Evolutionary conservation across 2,329 filamentous ascomycete species (phyloP), one percentile per base, ranked within the genome.

Genomic region (Diplodia corticola): DNA sequence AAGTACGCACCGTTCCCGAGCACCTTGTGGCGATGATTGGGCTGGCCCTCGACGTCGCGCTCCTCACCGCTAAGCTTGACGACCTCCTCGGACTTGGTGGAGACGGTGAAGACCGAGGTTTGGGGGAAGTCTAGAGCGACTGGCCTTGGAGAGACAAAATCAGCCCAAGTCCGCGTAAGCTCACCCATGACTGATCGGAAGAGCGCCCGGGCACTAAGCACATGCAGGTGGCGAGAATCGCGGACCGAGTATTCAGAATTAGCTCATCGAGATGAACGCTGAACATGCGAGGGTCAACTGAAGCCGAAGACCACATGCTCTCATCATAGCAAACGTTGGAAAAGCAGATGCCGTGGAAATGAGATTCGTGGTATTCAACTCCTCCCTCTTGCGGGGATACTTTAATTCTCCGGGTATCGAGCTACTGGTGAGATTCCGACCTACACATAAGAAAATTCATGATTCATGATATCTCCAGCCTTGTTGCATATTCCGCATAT

Each of bases 1-100:
- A 98, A 84, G 80, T 90, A 96, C 17, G 90, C 90, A 46, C 85
- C 84, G 79, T 97, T 97, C 82, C 98, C 95, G 48, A 94, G 83
- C 1, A 86, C 80, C 79, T 97, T 88, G 72, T 91, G 90, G 68
- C 90, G 88, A 81, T 98, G 94, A 79, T 99, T 99, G 37, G 86
- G 80, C 1, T 95, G 95, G 1, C 93, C 93, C 44, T 87, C 85
- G 69, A 90, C 84, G 9, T 88, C 80, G 24, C 64, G 64, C 55
- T 66, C 55, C 40, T 66, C 53, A 22, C 35, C 28, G 35, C 53
- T 75, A 49, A 71, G 71, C 64, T 77, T 73, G 28, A 64, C 60
- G 24, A 73, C 71, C 7, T 78, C 79, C 44, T 77, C 74, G 63
- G 78, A 76, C 66, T 75, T 76, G 69, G 89, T 92, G 44, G 90